phyloP scores from a whole-genome alignment of 495 filamentous ascomycete species.

The Bathelium albidoporum region DNA sequence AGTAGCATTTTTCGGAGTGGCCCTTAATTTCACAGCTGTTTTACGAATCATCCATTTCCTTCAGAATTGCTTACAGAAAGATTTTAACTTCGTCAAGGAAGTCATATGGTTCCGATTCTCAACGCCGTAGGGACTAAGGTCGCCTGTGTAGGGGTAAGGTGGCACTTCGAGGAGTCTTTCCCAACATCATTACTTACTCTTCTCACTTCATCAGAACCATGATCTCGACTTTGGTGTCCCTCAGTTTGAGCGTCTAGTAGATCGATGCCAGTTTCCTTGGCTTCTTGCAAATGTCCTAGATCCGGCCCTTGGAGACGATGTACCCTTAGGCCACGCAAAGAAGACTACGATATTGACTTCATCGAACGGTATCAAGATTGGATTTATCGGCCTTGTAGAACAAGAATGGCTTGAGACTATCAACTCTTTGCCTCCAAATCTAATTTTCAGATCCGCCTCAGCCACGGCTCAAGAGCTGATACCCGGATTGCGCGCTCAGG shows the following conservation, averaged over 20 bases:
- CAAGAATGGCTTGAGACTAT: slow-evolving; percentile 76
- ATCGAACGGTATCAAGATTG: slow-evolving; percentile 76
- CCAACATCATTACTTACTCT: background rate
- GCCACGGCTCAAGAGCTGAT: slow-evolving; percentile 60
- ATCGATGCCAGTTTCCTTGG: slow-evolving; percentile 79
- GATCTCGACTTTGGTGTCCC: slow-evolving; percentile 87
- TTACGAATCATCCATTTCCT: background rate
- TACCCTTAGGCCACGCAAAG: slow-evolving; percentile 58
- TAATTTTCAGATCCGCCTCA: slow-evolving; percentile 69
- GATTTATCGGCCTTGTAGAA: slow-evolving; percentile 75
- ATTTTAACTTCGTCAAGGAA: slow-evolving; percentile 28
- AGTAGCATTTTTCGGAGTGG: slow-evolving; percentile 5
- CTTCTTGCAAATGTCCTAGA: slow-evolving; percentile 77
- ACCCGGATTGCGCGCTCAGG: slow-evolving; percentile 58
- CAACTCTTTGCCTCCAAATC: slow-evolving; percentile 67
- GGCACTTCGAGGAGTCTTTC: background rate
- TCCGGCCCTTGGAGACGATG: slow-evolving; percentile 58
- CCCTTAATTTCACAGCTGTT: background rate
- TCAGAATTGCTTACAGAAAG: background rate
- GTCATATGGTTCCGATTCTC: slow-evolving; percentile 81
- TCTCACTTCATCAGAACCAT: slow-evolving; percentile 51
- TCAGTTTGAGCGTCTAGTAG: slow-evolving; percentile 62
- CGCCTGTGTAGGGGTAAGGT: slow-evolving; percentile 66
- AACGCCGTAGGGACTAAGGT: slow-evolving; percentile 67
- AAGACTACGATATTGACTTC: slow-evolving; percentile 62